These are phyloP conservation scores for Ophiostoma angusticollis DNA, from an alignment of 2,329 filamentous ascomycete species.

Conservation along the genomic window DNA sequence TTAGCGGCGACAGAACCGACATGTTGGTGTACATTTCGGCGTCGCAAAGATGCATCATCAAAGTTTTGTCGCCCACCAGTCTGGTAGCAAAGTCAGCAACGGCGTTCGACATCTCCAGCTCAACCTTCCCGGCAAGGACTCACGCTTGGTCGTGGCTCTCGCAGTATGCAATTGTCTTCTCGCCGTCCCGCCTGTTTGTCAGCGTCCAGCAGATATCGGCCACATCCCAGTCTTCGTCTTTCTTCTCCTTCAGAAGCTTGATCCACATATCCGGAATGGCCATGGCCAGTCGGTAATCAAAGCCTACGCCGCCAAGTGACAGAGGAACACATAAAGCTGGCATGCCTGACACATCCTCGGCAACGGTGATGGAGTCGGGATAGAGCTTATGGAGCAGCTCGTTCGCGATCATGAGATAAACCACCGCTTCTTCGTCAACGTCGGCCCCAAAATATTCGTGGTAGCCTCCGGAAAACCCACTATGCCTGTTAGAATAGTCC, in stretches of 20 bases:
- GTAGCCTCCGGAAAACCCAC: slow-evolving; percentile 92
- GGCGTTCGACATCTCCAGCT: no score
- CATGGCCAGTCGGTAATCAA: slow-evolving; percentile 96
- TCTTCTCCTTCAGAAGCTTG: slow-evolving; percentile 89
- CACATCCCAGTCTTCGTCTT: slow-evolving; percentile 88
- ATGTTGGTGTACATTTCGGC: slow-evolving; percentile 97
- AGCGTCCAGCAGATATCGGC: slow-evolving; percentile 72
- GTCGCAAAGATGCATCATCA: slow-evolving; percentile 98
- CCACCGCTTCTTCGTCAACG: slow-evolving; percentile 87
- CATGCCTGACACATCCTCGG: slow-evolving; percentile 97
- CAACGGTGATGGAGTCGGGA: slow-evolving; percentile 77
- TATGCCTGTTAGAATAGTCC: no score
- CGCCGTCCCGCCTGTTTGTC: slow-evolving; percentile 84
- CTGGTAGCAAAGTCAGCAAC: slow-evolving; percentile 36
- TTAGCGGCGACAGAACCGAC: slow-evolving; percentile 74
- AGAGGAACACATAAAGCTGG: slow-evolving; percentile 84
- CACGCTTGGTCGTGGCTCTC: slow-evolving; percentile 97
- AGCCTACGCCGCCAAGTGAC: slow-evolving; percentile 79
- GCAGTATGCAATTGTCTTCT: slow-evolving; percentile 96
- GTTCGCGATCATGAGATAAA: slow-evolving; percentile 93
- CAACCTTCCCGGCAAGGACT: slow-evolving; percentile 26
- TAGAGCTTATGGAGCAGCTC: slow-evolving; percentile 90
- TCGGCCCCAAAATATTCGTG: slow-evolving; percentile 90
- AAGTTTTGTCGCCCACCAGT: slow-evolving; percentile 87
- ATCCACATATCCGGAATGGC: slow-evolving; percentile 98